Percentiles rank a stretch among this genome's conserved stretches.
Conservation (phyloP, 768 basidiomycete species). For the Auricularia auricula-judae region DNA sequence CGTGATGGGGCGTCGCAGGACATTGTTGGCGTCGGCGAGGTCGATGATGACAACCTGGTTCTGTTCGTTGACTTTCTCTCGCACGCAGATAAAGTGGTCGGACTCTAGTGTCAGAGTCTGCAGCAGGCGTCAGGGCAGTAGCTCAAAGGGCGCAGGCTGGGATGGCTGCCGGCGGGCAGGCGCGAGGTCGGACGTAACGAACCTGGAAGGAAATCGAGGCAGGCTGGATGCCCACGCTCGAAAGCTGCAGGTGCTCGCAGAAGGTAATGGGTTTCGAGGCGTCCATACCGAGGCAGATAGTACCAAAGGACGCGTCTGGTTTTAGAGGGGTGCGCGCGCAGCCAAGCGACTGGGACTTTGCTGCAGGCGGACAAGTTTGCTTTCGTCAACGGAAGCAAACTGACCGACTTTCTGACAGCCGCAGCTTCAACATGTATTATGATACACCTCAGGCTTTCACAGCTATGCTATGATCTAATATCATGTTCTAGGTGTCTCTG, state of each 20-base stretch:
- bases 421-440: neutral
- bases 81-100: slow-evolving; percentile 96
- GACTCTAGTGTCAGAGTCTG: slow-evolving; percentile 92
- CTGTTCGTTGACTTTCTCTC: slow-evolving; percentile 89
- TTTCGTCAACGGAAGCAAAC: neutral
- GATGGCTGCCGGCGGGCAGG: neutral
- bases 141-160: slow-evolving; percentile 12
- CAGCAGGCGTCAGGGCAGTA: slow-evolving; percentile 12
- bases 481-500: neutral
- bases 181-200: slow-evolving; percentile 14
- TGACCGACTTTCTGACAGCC: neutral
- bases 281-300: slow-evolving; percentile 1
- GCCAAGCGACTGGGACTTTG: neutral
- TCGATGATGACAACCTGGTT: slow-evolving; percentile 99
- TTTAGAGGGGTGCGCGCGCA: neutral
- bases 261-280: slow-evolving; percentile 68
- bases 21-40: slow-evolving; percentile 94
- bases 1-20: slow-evolving; percentile 87
- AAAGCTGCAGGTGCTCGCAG: slow-evolving; percentile 88
- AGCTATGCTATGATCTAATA: neutral
- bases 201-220: slow-evolving; percentile 96
- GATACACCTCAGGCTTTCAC: neutral
- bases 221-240: slow-evolving; percentile 91
- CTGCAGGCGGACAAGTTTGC: neutral
- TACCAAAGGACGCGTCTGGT: neutral